Conservation (phyloP, 495 filamentous ascomycete species). For the Xylaria cubensis region DNA sequence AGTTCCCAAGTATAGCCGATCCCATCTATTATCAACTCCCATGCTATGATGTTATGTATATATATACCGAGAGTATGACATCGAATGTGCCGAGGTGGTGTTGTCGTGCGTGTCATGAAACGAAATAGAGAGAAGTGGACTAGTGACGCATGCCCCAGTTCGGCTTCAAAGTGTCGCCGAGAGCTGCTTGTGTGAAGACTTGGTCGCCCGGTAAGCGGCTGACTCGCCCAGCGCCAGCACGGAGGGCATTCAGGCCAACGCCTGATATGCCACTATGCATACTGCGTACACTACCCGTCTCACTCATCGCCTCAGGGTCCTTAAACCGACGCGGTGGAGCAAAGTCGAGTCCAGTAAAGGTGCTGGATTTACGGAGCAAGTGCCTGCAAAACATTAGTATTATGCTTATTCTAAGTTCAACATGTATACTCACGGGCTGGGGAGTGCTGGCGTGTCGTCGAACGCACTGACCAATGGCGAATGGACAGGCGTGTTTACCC, state of each 20-base stretch:
- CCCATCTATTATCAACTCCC: conserved; percentile 31
- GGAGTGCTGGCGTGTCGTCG: conserved; percentile 83
- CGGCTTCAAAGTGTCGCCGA: conserved; percentile 75
- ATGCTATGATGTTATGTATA: conserved; percentile 28
- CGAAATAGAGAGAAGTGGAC: conserved; percentile 19
- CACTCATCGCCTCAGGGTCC: conserved; percentile 73
- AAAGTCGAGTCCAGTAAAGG: conserved; percentile 91
- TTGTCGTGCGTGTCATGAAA: conserved; percentile 29
- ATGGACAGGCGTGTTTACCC: conserved; percentile 70
- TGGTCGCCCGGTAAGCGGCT: conserved; percentile 82
- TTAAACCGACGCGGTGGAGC: conserved; percentile 89
- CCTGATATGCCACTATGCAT: conserved; percentile 79
- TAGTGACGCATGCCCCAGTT: conserved; percentile 69
- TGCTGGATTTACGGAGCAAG: conserved; percentile 83
- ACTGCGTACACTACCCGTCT: conserved; percentile 89
- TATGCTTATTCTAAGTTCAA: conserved; percentile 37
- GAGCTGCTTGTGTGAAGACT: conserved; percentile 80
- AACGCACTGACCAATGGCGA: conserved; percentile 81
- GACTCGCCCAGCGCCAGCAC: conserved; percentile 87
- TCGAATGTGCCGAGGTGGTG: conserved; percentile 24
- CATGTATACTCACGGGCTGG: conserved; percentile 81
- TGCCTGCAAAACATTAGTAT: conserved; percentile 59
- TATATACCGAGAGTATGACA: conserved; percentile 23
- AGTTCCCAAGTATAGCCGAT: conserved; percentile 22
- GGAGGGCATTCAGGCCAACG: conserved; percentile 75